phyloP scores from a whole-genome alignment of 441 rosid species.

The Croton laevigatus region DNA sequence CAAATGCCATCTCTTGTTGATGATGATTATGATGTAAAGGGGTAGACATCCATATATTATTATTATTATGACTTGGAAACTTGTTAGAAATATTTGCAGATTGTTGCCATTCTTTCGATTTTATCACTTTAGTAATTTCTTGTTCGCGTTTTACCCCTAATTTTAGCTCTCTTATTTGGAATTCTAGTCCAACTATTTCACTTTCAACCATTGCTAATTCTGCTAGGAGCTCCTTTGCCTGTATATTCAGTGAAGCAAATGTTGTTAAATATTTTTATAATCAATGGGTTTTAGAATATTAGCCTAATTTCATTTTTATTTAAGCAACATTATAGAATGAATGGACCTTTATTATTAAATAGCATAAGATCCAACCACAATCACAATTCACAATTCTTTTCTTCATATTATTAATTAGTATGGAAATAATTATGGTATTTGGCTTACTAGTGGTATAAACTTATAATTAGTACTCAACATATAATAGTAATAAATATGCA shows the following conservation, averaged over 20 bases:
- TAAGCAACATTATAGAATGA: too few relatives aligned
- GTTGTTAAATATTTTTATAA: not conserved
- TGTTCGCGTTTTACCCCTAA: slow-evolving; percentile 56
- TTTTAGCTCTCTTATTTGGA: slow-evolving; percentile 62
- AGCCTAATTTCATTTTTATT: too few relatives aligned
- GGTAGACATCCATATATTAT: slow-evolving; percentile 30
- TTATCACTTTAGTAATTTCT: slow-evolving; percentile 43
- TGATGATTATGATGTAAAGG: slow-evolving; percentile 37
- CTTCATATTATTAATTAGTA: too few relatives aligned
- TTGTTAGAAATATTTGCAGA: slow-evolving; percentile 16
- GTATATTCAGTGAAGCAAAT: slow-evolving; percentile 1
- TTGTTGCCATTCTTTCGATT: slow-evolving; percentile 44
- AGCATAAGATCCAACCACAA: too few relatives aligned
- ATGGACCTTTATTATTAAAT: too few relatives aligned
- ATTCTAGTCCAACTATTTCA: slow-evolving; percentile 72
- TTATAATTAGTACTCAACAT: too few relatives aligned
- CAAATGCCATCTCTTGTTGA: slow-evolving; percentile 48
- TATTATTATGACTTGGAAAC: slow-evolving; percentile 20
- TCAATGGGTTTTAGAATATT: too few relatives aligned
- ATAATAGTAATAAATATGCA: too few relatives aligned
- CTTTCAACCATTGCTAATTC: slow-evolving; percentile 74
- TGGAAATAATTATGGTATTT: too few relatives aligned
- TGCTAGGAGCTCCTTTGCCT: slow-evolving; percentile 75
- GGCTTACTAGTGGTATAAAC: too few relatives aligned
- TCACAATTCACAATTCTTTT: too few relatives aligned